Conservation (phyloP, 2,329 filamentous ascomycete species). For the Ceratocystis huliohia region DNA sequence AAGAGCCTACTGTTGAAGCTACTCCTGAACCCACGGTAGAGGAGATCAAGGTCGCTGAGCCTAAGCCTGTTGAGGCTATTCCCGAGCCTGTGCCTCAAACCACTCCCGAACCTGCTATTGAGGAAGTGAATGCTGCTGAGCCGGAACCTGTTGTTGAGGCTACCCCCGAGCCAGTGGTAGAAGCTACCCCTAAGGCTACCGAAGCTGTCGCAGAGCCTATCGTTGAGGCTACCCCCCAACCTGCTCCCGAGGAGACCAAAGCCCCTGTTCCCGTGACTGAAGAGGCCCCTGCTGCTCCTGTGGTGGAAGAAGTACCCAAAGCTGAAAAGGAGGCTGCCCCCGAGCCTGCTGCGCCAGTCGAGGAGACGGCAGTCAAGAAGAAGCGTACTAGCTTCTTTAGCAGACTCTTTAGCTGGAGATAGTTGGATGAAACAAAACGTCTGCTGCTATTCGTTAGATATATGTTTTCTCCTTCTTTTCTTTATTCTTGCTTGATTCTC, state of each 20-base stretch:
- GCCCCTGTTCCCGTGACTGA: constrained; percentile 28
- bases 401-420: constrained; percentile 20
- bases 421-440: not conserved
- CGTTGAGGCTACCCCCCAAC: constrained; percentile 18
- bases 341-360: not conserved
- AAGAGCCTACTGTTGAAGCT: constrained; percentile 17
- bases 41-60: constrained; percentile 19
- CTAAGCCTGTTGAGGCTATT: constrained; percentile 21
- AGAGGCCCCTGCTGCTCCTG: constrained; percentile 28
- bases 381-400: constrained; percentile 18
- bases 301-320: constrained; percentile 16
- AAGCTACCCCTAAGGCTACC: constrained; percentile 8
- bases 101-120: constrained; percentile 17
- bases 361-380: constrained; percentile 10
- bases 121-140: constrained; percentile 19
- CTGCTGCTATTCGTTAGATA: not conserved
- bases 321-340: constrained; percentile 8
- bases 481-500: constrained; percentile 9
- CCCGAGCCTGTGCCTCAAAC: constrained; percentile 21
- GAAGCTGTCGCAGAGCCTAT: constrained; percentile 14
- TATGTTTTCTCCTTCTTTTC: constrained; percentile 9
- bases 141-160: constrained; percentile 20
- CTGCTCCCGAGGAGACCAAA: constrained; percentile 17
- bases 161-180: constrained; percentile 21
- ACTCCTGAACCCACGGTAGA: constrained; percentile 18